Conservation (phyloP, 495 filamentous ascomycete genomes). For the Aspergillus baeticus region DNA sequence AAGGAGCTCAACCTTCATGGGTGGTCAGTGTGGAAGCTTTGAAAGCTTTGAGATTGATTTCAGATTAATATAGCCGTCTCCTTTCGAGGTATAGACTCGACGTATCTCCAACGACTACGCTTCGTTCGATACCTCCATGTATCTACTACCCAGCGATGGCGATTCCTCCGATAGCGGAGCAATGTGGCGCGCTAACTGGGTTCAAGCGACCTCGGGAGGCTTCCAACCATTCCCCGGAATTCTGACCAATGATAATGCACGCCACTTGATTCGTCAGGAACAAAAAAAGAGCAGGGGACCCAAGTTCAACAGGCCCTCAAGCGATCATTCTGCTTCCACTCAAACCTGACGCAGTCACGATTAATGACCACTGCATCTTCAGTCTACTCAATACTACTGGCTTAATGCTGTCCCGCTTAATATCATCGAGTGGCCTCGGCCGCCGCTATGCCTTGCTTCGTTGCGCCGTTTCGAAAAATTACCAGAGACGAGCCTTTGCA, state of each 20-base stretch:
- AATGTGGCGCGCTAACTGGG: too few relatives aligned
- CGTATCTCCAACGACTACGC: neutral
- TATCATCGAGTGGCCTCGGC: constrained; percentile 26
- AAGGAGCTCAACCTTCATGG: constrained; percentile 49
- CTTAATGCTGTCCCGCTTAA: constrained; percentile 32
- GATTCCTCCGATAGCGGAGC: constrained; percentile 18
- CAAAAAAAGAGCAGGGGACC: too few relatives aligned
- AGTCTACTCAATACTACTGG: neutral
- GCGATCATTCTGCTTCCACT: too few relatives aligned
- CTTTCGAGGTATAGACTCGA: neutral
- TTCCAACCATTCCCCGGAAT: neutral
- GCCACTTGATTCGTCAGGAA: constrained; percentile 15
- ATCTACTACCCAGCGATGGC: too few relatives aligned
- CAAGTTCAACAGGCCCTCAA: too few relatives aligned
- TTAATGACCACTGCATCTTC: neutral
- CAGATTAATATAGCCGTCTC: neutral
- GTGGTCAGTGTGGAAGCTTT: constrained; percentile 66
- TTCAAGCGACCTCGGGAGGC: neutral
- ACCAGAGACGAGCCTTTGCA: constrained; percentile 37
- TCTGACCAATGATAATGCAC: constrained; percentile 25
- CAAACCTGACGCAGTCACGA: too few relatives aligned
- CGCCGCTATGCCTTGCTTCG: constrained; percentile 27
- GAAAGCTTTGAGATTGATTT: constrained; percentile 37
- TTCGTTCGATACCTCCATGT: too few relatives aligned
- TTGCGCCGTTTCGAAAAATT: constrained; percentile 23